phyloP scores from a whole-genome alignment of 1,284 basidiomycete genomes.

The Apiotrichum brassicae region DNA sequence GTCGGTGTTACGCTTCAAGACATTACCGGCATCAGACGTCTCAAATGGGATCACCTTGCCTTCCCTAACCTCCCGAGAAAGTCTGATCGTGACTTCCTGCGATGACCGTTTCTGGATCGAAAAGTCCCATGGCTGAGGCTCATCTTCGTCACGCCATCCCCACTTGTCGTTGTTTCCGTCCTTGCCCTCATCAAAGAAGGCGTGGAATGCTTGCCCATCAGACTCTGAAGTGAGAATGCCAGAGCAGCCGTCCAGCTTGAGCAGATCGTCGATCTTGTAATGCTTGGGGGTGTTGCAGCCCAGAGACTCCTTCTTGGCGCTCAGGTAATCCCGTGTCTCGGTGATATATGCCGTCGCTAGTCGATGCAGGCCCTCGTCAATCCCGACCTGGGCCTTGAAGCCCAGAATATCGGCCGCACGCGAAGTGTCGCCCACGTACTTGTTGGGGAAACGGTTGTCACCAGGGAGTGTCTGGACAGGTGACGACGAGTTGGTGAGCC shows the following conservation, averaged over 20 bases:
- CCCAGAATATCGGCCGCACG: conserved; percentile 16
- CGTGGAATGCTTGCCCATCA: conserved; percentile 12
- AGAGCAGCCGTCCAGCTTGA: conserved; percentile 21
- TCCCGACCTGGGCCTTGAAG: conserved; percentile 15
- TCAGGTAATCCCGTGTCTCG: conserved; percentile 9
- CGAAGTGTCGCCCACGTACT: conserved; percentile 16
- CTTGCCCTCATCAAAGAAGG: conserved; percentile 7
- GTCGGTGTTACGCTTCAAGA: background rate
- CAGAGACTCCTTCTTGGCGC: background rate
- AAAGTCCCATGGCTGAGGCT: conserved; percentile 21
- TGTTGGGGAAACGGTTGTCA: conserved; percentile 21
- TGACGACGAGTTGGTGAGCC: conserved; percentile 24
- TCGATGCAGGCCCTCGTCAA: conserved; percentile 23
- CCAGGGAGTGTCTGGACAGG: conserved; percentile 22
- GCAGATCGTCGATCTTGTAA: conserved; percentile 13
- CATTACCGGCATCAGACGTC: background rate
- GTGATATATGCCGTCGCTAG: conserved; percentile 13
- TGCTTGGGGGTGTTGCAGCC: conserved; percentile 2
- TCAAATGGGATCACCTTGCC: conserved; percentile 1
- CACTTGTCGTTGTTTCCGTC: conserved; percentile 2
- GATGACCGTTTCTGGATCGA: conserved; percentile 5
- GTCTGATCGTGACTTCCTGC: background rate
- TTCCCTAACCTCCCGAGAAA: conserved; percentile 1
- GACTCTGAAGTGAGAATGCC: conserved; percentile 16
- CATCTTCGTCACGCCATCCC: conserved; percentile 23